These are phyloP conservation scores for Termitomyces sp. DNA, from an alignment of 768 basidiomycete species.

Conservation along the genomic window DNA sequence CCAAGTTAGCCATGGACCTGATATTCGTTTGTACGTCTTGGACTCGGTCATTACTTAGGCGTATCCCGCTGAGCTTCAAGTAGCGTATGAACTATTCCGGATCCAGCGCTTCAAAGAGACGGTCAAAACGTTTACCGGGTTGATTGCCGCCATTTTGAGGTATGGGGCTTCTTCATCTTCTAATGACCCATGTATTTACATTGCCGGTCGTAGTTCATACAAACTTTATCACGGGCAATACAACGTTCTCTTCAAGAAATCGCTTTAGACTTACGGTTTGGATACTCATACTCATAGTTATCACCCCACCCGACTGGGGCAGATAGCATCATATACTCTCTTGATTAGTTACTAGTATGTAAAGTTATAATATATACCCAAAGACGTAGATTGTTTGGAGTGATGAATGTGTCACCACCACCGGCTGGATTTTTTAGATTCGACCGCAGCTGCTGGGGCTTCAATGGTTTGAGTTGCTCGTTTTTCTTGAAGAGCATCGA, in stretches of 20 bases:
- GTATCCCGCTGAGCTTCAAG: conserved; percentile 9
- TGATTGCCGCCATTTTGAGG: conserved; percentile 75
- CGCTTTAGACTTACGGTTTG: conserved; percentile 19
- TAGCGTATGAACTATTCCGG: conserved; percentile 81
- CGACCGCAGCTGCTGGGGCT: not conserved
- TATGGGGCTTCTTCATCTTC: conserved; percentile 27
- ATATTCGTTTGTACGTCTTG: conserved; percentile 75
- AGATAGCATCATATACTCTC: conserved; percentile 4
- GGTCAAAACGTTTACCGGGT: conserved; percentile 64
- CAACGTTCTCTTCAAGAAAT: conserved; percentile 55
- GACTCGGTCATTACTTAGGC: conserved; percentile 14
- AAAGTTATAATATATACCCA: conserved; percentile 7
- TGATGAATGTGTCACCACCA: conserved; percentile 14
- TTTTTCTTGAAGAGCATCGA: conserved; percentile 41
- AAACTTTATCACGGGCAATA: conserved; percentile 78
- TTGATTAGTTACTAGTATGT: conserved; percentile 11
- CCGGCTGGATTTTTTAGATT: conserved; percentile 17
- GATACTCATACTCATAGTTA: conserved; percentile 3
- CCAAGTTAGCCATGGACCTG: conserved; percentile 80
- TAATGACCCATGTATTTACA: conserved; percentile 11
- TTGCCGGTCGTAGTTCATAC: conserved; percentile 48
- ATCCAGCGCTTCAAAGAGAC: conserved; percentile 59
- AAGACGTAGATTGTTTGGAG: not conserved
- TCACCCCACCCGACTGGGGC: not conserved
- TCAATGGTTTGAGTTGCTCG: conserved; percentile 15